Base-by-base conservation (phyloP, 1,284 basidiomycete genomes). In the Sanghuangporus sanghuang region DNA sequence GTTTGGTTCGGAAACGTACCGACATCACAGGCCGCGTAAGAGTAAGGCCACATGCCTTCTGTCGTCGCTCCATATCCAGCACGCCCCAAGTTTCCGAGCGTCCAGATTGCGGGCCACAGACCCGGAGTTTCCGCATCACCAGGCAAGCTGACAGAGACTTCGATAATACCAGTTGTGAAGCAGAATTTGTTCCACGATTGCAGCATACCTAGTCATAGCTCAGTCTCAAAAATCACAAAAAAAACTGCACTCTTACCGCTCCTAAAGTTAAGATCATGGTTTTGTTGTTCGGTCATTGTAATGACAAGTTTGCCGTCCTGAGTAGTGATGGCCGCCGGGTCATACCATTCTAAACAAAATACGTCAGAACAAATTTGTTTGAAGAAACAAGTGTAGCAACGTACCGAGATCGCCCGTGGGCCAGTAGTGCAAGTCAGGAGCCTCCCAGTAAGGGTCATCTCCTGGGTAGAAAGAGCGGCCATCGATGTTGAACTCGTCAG, bases 111-210 rank as follows among this genome's bases (percentile, higher is more conserved):
- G 4, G 81, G 80, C 82, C 82, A 83, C 35, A 80, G 73, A 21
- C 81, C 81, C 36, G 75, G 73, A 2, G 79, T 72, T 35, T 73
- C 70, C 21, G 70, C 72, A 27, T 67, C 71, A 2, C 81, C 82
- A 1, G 78, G 78, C 36, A 83, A 68, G 60, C 81, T 74, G 32
- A 91, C 83, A 9, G 73, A 71, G 39, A 78, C 81, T 72, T 86
- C 83, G 53, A 90, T 77, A 64, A 88, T 75, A 21, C 88, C 89
- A 4, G 89, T 89, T 0, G 87, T 92, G 73, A 95, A 95, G 73
- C 92, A 95, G 71, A 94, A 87, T 73, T 93, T 90, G 69, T 81
- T 81, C 80, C 80, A 81, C 44, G 69, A 68, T 16, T 70, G 66
- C 50, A 77, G 66, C 70, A 70, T 74, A 18, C 73, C 73, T 65